Evolutionary conservation across 75 land plant species (phyloP).

Genomic region (Pinus tabuliformis): DNA sequence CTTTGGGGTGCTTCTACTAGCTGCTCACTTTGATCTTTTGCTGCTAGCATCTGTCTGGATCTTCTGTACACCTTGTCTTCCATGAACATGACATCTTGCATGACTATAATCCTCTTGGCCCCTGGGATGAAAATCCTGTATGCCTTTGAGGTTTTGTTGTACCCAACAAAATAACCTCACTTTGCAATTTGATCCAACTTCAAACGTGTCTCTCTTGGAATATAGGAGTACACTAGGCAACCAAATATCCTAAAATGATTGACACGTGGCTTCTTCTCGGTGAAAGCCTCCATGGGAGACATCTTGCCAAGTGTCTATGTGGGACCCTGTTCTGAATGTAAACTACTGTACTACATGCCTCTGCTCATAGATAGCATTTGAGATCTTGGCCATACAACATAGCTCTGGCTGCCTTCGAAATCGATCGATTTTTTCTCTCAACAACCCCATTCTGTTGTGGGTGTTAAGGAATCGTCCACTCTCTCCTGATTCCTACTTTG

Average conservation of each 20-base stretch:
- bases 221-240: not conserved
- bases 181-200: constrained; percentile 12
- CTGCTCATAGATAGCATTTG: not conserved
- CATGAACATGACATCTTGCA: not conserved
- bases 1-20: too few species aligned
- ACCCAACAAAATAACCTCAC: constrained; percentile 1
- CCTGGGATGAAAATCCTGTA: not conserved
- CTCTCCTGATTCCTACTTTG: too few species aligned
- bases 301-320: not conserved
- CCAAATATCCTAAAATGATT: constrained; percentile 12
- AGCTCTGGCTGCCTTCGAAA: constrained; percentile 2
- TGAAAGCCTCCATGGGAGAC: constrained; percentile 8
- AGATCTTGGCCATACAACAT: constrained; percentile 12
- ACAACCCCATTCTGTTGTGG: too few species aligned
- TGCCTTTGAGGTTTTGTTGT: not conserved
- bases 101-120: not conserved
- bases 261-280: constrained; percentile 4
- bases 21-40: too few species aligned
- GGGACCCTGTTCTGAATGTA: not conserved
- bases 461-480: too few species aligned
- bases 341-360: not conserved
- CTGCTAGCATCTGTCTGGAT: not conserved
- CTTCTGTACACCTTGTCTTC: not conserved
- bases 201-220: not conserved
- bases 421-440: not conserved